Evolutionary conservation across 2,329 filamentous ascomycete genomes (phyloP).

Genomic region (Tolypocladium tropicale): DNA sequence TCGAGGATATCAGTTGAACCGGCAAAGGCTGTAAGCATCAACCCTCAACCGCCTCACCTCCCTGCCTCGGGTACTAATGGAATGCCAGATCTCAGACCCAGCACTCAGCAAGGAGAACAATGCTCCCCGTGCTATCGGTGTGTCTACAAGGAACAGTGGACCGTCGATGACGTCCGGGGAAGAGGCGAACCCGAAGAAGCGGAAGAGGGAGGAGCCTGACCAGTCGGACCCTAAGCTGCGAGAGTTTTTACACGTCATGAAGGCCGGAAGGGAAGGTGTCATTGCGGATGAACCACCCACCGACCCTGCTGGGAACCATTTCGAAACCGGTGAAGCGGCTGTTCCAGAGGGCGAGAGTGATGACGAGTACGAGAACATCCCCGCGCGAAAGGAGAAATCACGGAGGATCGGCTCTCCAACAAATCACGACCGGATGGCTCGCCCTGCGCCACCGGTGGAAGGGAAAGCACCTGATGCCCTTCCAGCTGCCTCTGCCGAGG

Average conservation of each 20-base stretch:
- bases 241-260: conserved; percentile 80
- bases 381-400: conserved; percentile 40
- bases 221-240: conserved; percentile 68
- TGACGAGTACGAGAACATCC: conserved; percentile 63
- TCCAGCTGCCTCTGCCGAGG: conserved; percentile 1
- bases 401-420: conserved; percentile 17
- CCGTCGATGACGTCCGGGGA: conserved; percentile 11
- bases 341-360: conserved; percentile 53
- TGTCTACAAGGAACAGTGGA: conserved; percentile 4
- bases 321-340: conserved; percentile 19
- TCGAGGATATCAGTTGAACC: conserved; percentile 86
- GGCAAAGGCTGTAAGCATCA: conserved; percentile 59
- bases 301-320: conserved; percentile 9
- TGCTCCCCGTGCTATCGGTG: conserved; percentile 13
- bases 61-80: conserved; percentile 18
- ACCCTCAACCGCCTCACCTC: conserved; percentile 5
- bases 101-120: conserved; percentile 20
- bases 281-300: conserved; percentile 19
- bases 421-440: conserved; percentile 3
- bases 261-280: conserved; percentile 32
- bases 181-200: conserved; percentile 48
- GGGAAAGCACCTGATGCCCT: not conserved
- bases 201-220: conserved; percentile 50
- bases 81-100: conserved; percentile 35
- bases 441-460: conserved; percentile 5